Percentiles rank a stretch among this genome's conserved stretches.
These are phyloP conservation scores for Phytophthora agathidicida DNA, from an alignment of 352 stramenopile species.

Conservation along the genomic window DNA sequence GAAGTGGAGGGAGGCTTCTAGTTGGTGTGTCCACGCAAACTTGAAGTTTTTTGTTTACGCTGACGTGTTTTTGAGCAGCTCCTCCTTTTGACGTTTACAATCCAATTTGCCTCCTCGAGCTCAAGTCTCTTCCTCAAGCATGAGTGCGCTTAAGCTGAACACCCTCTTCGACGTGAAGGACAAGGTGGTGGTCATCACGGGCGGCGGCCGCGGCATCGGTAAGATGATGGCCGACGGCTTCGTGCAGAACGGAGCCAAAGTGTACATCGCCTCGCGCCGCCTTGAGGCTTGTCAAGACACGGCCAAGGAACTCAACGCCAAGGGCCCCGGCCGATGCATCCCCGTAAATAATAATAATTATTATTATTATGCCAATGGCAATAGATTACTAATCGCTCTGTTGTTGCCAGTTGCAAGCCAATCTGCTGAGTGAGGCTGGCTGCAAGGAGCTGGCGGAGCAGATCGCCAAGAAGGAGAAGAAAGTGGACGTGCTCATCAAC, in stretches of 20 bases:
- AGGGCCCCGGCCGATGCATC: conserved; percentile 69
- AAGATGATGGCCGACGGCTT: conserved; percentile 96
- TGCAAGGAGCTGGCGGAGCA: conserved; percentile 65
- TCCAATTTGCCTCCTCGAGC: conserved; percentile 1
- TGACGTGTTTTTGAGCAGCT: background rate
- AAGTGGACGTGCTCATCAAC: conserved; percentile 95
- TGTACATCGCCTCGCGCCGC: conserved; percentile 93
- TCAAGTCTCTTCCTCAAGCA: conserved; percentile 13
- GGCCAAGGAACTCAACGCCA: conserved; percentile 68
- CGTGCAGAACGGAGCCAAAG: conserved; percentile 90
- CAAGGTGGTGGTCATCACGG: conserved; percentile 93
- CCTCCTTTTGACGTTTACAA: conserved; percentile 2
- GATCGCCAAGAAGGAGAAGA: conserved; percentile 73
- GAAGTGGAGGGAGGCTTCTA: too few species aligned
- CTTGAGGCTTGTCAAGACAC: conserved; percentile 83
- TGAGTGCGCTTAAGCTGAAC: conserved; percentile 25
- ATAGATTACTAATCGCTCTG: background rate
- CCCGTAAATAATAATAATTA: conserved; percentile 26
- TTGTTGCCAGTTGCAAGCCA: conserved; percentile 39
- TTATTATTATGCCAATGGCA: background rate
- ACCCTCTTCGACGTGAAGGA: conserved; percentile 53
- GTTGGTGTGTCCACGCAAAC: background rate
- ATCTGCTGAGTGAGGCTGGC: conserved; percentile 38
- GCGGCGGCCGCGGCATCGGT: conserved; percentile 94
- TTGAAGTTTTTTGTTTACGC: conserved; percentile 26